A percentile compares a stretch with the other conserved stretches of the same genome.
Evolutionary conservation across 108 stramenopile genomes (phyloP).

Genomic region (Nannochloropsis gaditana): DNA sequence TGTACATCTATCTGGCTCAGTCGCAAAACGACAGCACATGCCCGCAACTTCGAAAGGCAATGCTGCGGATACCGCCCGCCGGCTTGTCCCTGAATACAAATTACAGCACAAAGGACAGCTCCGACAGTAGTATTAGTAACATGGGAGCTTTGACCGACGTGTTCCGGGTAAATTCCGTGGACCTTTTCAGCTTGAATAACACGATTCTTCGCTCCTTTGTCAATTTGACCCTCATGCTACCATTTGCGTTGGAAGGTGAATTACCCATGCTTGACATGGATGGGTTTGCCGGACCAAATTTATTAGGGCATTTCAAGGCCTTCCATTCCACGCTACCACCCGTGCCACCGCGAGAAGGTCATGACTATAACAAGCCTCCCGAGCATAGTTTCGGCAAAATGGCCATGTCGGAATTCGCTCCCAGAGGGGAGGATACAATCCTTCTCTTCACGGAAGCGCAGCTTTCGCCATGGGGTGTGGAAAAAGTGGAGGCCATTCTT

Average conservation of each 20-base stretch:
- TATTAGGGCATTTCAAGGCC: slow-evolving; percentile 1
- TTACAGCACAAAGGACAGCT: background rate
- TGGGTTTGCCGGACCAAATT: background rate
- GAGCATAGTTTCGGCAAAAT: background rate
- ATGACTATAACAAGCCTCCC: background rate
- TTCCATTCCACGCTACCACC: background rate
- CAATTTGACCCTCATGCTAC: slow-evolving; percentile 5
- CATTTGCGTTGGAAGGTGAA: background rate
- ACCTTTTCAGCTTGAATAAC: slow-evolving; percentile 1
- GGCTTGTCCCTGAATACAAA: slow-evolving; percentile 4
- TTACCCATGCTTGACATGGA: background rate
- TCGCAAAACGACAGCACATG: background rate
- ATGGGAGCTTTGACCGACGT: slow-evolving; percentile 2
- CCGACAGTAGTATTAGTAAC: background rate
- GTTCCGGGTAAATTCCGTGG: background rate
- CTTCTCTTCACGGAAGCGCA: background rate
- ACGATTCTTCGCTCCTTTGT: background rate
- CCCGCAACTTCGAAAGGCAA: background rate
- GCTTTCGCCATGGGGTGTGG: background rate
- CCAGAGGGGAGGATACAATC: background rate
- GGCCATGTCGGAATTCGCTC: background rate
- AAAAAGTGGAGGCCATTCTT: background rate
- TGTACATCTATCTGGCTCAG: background rate
- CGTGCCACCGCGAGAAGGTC: background rate
- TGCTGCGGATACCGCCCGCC: background rate